Percentiles rank a stretch among this genome's conserved stretches.
These are phyloP conservation scores for Penicillium italicum DNA, from an alignment of 2,329 filamentous ascomycete species.

Conservation along the genomic window DNA sequence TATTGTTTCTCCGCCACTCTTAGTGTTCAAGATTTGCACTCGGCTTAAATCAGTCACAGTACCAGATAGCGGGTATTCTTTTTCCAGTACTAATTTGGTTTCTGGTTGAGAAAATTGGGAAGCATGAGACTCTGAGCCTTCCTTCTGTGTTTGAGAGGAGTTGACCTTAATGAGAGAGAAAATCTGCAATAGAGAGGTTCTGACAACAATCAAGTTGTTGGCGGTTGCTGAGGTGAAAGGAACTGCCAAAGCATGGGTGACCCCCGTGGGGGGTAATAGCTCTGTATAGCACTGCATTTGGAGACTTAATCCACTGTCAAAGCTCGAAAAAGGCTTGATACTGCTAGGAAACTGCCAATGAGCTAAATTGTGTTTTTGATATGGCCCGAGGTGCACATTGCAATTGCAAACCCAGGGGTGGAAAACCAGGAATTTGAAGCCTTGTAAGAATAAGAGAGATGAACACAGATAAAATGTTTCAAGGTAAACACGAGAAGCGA, in stretches of 20 bases:
- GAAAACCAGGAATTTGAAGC: neutral
- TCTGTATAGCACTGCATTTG: constrained; percentile 97
- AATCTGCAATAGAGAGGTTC: constrained; percentile 88
- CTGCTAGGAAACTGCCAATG: constrained; percentile 5
- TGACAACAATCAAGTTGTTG: constrained; percentile 85
- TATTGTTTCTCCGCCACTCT: constrained; percentile 77
- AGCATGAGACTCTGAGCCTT: constrained; percentile 46
- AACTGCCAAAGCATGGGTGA: constrained; percentile 79
- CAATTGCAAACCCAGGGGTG: constrained; percentile 3
- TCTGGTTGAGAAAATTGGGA: constrained; percentile 61
- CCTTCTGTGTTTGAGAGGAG: constrained; percentile 43
- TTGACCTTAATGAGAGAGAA: constrained; percentile 71
- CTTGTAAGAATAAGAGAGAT: neutral
- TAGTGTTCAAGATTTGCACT: constrained; percentile 68
- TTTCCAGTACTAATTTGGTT: constrained; percentile 76
- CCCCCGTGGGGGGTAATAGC: constrained; percentile 87
- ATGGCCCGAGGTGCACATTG: constrained; percentile 11
- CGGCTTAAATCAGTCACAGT: constrained; percentile 78
- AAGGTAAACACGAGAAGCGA: neutral
- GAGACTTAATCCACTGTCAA: neutral
- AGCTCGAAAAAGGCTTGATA: neutral
- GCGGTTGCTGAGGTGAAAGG: constrained; percentile 72
- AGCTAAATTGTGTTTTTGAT: constrained; percentile 7
- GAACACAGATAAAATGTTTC: neutral
- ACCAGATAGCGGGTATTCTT: constrained; percentile 78